Evolutionary conservation across 306 rosid genomes (phyloP).

Genomic region (Adenanthera pavonina): DNA sequence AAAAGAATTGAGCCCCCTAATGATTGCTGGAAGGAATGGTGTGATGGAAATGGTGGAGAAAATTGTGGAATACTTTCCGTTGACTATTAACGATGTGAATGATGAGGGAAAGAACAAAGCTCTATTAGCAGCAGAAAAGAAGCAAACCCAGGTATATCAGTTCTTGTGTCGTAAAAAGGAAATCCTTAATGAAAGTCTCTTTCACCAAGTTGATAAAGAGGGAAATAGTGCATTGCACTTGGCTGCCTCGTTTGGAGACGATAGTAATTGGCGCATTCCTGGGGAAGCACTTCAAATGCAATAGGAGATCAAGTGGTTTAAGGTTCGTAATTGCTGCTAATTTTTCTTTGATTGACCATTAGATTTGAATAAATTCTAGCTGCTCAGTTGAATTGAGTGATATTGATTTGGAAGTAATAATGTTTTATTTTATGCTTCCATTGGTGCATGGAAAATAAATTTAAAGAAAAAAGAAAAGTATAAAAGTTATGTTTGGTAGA

Average conservation of each 20-base stretch:
- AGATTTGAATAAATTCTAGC: no score
- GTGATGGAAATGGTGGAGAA: not conserved
- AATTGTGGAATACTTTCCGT: not conserved
- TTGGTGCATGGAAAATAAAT: no score
- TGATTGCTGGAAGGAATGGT: not conserved
- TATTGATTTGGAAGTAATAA: no score
- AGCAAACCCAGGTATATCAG: not conserved
- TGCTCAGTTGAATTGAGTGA: no score
- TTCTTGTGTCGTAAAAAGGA: not conserved
- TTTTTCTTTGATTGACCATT: no score
- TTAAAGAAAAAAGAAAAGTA: no score
- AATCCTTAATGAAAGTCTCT: not conserved
- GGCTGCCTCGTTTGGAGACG: not conserved
- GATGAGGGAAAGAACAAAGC: not conserved
- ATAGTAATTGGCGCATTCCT: not conserved
- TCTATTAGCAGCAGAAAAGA: not conserved
- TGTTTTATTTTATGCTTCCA: no score
- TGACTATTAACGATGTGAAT: not conserved
- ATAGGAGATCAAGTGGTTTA: not conserved
- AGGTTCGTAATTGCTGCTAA: no score
- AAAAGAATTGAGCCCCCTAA: not conserved
- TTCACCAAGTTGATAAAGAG: not conserved
- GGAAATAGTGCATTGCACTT: not conserved
- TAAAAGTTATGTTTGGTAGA: no score
- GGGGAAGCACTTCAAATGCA: not conserved